A percentile compares a stretch with the other conserved stretches of the same genome.
Evolutionary conservation across 371 early-diverging fungal genomes (phyloP).

Genomic region (Dichotomocladium elegans): DNA sequence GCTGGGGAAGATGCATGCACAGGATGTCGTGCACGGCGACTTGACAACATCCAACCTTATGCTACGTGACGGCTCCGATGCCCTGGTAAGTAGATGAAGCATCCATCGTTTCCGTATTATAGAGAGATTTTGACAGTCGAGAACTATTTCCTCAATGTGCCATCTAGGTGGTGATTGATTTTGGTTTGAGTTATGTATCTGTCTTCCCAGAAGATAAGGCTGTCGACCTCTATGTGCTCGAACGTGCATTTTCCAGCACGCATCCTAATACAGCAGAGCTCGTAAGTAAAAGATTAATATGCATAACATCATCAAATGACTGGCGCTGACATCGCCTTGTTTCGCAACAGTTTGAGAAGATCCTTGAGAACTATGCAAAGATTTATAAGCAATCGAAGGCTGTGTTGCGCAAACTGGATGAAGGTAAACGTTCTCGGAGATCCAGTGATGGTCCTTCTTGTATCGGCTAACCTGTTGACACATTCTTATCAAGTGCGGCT

Average conservation of each 20-base stretch:
- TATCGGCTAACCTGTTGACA: neutral
- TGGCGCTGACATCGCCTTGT: neutral
- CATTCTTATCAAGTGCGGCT: conserved; percentile 61
- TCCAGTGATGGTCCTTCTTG: neutral
- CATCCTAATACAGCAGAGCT: conserved; percentile 77
- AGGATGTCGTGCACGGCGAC: conserved; percentile 96
- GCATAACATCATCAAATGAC: no score
- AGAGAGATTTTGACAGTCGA: no score
- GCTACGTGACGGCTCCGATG: conserved; percentile 49
- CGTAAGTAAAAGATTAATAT: no score
- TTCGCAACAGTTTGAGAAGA: conserved; percentile 62
- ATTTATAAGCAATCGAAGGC: conserved; percentile 48
- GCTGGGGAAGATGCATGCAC: conserved; percentile 81
- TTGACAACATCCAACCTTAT: conserved; percentile 97
- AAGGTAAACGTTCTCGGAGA: conserved; percentile 76
- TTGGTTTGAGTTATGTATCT: conserved; percentile 92
- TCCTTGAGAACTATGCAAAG: conserved; percentile 66
- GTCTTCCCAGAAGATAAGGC: conserved; percentile 96
- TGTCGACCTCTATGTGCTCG: conserved; percentile 98
- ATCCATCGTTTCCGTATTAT: no score
- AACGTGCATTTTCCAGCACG: conserved; percentile 90
- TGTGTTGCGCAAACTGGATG: conserved; percentile 74
- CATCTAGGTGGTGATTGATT: conserved; percentile 93
- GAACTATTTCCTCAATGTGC: no score
- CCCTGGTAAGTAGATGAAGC: conserved; percentile 50